Percentiles rank a stretch among this genome's conserved stretches.
Evolutionary conservation across 805 yeast genomes (phyloP).

Genomic region (Tetrapisispora taiwanensis): DNA sequence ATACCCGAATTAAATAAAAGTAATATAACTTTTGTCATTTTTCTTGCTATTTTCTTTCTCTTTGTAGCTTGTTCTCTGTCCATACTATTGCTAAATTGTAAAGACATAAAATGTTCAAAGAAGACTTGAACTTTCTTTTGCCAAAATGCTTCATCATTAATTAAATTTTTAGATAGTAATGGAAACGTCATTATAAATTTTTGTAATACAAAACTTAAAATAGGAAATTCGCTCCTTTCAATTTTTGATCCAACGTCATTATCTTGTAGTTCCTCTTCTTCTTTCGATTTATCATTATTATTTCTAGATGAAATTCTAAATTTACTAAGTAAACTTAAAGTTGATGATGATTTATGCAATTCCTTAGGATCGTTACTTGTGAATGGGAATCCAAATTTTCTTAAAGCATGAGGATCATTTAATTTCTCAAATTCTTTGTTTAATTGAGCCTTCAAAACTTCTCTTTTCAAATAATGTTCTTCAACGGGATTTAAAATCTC

Average conservation of each 20-base stretch:
- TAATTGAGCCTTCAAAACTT: conserved; percentile 54
- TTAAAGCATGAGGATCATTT: conserved; percentile 51
- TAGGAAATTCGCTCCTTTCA: conserved; percentile 42
- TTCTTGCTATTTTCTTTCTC: conserved; percentile 49
- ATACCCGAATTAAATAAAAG: conserved; percentile 69
- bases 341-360: not conserved
- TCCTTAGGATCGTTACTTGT: conserved; percentile 34
- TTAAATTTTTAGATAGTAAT: conserved; percentile 39
- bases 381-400: conserved; percentile 74
- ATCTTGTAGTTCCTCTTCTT: conserved; percentile 1
- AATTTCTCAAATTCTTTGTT: conserved; percentile 51
- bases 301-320: not conserved
- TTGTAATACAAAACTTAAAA: conserved; percentile 55
- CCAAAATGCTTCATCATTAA: conserved; percentile 62
- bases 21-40: conserved; percentile 51
- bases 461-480: conserved; percentile 83
- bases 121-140: conserved; percentile 67
- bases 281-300: conserved; percentile 8
- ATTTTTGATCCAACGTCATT: conserved; percentile 6
- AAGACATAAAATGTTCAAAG: conserved; percentile 64
- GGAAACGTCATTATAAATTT: conserved; percentile 66
- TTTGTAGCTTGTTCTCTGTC: conserved; percentile 74
- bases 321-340: not conserved
- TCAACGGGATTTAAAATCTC: conserved; percentile 35
- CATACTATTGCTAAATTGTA: conserved; percentile 59